phyloP scores from a whole-genome alignment of 345 rosid species.

The Kandelia obovata region DNA sequence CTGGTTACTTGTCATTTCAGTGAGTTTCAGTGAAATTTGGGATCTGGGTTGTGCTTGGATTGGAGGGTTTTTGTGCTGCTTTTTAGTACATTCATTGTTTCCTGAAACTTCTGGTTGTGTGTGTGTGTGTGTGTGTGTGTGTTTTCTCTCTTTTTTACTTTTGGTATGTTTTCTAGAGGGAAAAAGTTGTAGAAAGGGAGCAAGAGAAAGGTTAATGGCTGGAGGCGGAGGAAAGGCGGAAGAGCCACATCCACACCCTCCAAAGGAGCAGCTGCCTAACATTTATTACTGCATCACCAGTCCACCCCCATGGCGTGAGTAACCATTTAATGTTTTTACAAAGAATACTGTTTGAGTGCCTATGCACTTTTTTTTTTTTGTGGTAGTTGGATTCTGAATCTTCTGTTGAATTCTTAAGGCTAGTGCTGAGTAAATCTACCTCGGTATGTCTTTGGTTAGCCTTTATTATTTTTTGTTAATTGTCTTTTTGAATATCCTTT shows the following conservation, averaged over 20 bases:
- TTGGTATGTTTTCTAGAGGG: neutral
- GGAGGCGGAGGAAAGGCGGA: constrained; percentile 48
- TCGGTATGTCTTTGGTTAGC: constrained; percentile 27
- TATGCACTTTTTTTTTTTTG: neutral
- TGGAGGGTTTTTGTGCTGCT: constrained; percentile 16
- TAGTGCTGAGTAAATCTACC: constrained; percentile 29
- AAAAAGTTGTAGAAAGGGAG: neutral
- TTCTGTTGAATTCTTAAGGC: constrained; percentile 13
- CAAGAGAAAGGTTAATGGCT: constrained; percentile 20
- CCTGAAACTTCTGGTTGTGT: neutral
- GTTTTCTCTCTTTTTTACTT: neutral
- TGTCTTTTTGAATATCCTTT: constrained; percentile 18
- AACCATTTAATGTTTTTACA: neutral
- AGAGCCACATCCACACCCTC: constrained; percentile 87
- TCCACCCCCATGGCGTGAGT: constrained; percentile 96
- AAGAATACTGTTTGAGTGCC: neutral
- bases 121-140: too few relatives aligned
- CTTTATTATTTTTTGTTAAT: constrained; percentile 8
- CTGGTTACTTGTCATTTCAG: constrained; percentile 18
- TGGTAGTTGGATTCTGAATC: constrained; percentile 12
- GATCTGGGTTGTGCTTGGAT: constrained; percentile 32
- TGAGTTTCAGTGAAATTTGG: constrained; percentile 18
- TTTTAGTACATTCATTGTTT: constrained; percentile 5
- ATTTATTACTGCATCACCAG: constrained; percentile 82
- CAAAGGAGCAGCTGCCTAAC: constrained; percentile 83